These are phyloP conservation scores for Fraxinus nigra DNA, from an alignment of 305 asterid genomes.

Conservation along the genomic window DNA sequence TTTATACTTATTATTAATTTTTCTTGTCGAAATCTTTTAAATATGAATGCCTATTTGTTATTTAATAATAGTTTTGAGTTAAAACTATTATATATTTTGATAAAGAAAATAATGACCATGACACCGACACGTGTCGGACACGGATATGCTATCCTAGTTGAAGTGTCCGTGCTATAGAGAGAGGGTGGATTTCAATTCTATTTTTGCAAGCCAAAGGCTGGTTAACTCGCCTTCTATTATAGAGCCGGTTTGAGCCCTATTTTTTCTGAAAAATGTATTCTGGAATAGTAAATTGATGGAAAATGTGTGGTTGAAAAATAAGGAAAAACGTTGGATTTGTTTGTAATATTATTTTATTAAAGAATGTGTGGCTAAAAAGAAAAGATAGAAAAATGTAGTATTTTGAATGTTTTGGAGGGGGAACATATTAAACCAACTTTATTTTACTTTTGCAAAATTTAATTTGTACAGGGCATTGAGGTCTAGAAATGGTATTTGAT, in stretches of 20 bases:
- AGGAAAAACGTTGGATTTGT: background rate
- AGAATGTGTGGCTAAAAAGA: background rate
- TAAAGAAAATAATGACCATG: background rate
- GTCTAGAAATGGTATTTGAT: slow-evolving; percentile 2
- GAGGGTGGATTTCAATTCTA: background rate
- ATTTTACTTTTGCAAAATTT: background rate
- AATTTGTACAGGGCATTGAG: background rate
- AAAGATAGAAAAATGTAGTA: background rate
- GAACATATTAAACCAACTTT: background rate
- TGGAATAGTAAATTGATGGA: background rate
- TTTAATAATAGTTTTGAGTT: no score
- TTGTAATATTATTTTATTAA: background rate
- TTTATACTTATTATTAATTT: no score
- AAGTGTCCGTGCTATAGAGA: background rate
- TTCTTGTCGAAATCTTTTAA: no score
- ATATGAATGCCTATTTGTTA: no score
- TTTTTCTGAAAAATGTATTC: background rate
- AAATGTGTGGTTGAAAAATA: background rate
- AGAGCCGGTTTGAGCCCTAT: background rate
- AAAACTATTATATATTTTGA: no score
- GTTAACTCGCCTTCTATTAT: background rate
- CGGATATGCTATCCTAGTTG: background rate
- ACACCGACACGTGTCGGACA: background rate
- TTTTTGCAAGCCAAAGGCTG: background rate
- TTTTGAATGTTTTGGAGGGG: background rate